Conservation (phyloP, 2,329 filamentous ascomycete genomes). For the Cladosporium sp. region DNA sequence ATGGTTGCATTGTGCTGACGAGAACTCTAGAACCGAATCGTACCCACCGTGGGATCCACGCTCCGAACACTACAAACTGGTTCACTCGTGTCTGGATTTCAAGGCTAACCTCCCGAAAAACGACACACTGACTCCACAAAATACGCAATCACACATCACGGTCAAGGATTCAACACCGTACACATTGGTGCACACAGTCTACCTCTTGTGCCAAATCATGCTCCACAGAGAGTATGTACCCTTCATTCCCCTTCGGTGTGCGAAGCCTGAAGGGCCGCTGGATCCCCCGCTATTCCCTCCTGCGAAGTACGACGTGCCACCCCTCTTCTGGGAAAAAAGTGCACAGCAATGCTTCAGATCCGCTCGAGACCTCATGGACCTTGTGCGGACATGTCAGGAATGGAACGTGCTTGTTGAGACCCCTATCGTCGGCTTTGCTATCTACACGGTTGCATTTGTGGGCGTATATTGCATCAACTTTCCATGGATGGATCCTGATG, state of each 20-base stretch:
- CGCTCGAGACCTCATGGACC: conserved; percentile 58
- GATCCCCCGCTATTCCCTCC: conserved; percentile 54
- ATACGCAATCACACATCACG: conserved; percentile 62
- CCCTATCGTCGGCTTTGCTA: conserved; percentile 60
- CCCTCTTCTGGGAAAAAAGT: conserved; percentile 58
- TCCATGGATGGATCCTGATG: conserved; percentile 60
- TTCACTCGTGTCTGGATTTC: conserved; percentile 49
- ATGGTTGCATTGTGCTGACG: conserved; percentile 18
- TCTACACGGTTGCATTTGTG: conserved; percentile 62
- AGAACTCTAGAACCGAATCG: conserved; percentile 44
- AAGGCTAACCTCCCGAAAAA: conserved; percentile 51
- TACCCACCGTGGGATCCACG: conserved; percentile 56
- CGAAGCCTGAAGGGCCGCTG: conserved; percentile 52
- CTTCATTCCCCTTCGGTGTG: conserved; percentile 54
- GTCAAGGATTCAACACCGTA: conserved; percentile 60
- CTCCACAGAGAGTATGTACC: conserved; percentile 65
- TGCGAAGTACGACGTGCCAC: conserved; percentile 43
- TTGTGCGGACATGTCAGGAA: conserved; percentile 58
- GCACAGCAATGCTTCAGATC: conserved; percentile 60
- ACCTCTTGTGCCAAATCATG: conserved; percentile 61
- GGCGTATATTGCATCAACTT: conserved; percentile 63
- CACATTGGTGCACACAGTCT: conserved; percentile 62
- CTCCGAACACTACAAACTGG: conserved; percentile 53
- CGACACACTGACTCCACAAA: conserved; percentile 55
- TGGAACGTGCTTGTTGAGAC: conserved; percentile 61